Percentiles rank a stretch among this genome's conserved stretches.
Evolutionary conservation across 1,284 basidiomycete genomes (phyloP).

Genomic region (Heterobasidion occidentale): DNA sequence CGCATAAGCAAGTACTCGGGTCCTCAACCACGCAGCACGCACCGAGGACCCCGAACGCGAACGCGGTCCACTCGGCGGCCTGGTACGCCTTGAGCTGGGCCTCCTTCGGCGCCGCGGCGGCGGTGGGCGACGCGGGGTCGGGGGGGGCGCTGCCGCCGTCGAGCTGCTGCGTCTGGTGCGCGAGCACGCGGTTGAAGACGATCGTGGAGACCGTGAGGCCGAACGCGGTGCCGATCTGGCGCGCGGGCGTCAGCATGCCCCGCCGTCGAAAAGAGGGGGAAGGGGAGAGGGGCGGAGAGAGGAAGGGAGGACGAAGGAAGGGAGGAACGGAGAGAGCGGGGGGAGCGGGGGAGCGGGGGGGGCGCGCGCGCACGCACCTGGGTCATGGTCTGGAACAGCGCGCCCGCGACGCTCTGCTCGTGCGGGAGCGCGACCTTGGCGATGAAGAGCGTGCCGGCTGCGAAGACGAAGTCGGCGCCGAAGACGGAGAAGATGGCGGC

Average conservation of each 20-base stretch:
- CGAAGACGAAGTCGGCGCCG: constrained; percentile 76
- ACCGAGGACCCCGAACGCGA: constrained; percentile 55
- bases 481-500: constrained; percentile 65
- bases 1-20: too few species aligned
- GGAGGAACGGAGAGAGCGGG: too few species aligned
- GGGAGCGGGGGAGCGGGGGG: too few species aligned
- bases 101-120: constrained; percentile 23
- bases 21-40: too few species aligned
- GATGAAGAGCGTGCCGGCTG: constrained; percentile 70
- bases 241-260: background rate
- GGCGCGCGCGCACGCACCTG: constrained; percentile 16
- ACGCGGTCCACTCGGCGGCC: constrained; percentile 57
- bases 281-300: too few species aligned
- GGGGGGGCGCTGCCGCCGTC: constrained; percentile 22
- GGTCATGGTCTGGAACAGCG: constrained; percentile 69
- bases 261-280: too few species aligned
- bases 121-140: constrained; percentile 15
- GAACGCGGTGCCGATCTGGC: constrained; percentile 62
- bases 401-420: constrained; percentile 77
- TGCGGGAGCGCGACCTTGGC: constrained; percentile 63
- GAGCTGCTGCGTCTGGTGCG: constrained; percentile 19
- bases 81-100: constrained; percentile 45
- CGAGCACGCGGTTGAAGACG: constrained; percentile 51
- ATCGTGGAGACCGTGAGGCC: constrained; percentile 73
- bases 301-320: too few species aligned